Evolutionary conservation across 495 filamentous ascomycete species (phyloP), one percentile per base, ranked within the genome.

Genomic region (Aspergillus sclerotiicarbonarius): DNA sequence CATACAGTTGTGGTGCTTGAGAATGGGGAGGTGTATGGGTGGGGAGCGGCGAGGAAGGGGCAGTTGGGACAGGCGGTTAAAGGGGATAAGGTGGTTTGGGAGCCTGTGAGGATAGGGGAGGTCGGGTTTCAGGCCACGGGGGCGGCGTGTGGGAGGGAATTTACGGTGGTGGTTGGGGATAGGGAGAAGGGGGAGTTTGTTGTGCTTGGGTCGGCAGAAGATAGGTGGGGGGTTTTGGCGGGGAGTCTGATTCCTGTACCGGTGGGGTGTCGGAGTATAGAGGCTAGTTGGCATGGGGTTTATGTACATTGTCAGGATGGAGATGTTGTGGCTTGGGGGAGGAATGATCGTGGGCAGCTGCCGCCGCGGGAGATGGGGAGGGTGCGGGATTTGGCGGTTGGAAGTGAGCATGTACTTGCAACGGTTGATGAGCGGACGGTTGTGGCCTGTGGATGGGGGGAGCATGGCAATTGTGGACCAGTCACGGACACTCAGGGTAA

Each of bases 401-500:
- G 94, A 0, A 96, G 92, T 66, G 93, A 97, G 73, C 94, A 98
- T 73, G 83, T 78, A 12, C 61, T 97, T 60, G 90, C 84, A 8
- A 63, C 91, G 30, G 81, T 85, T 4, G 74, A 71, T n/a, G 76
- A 80, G 49, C 82, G 83, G 1, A 72, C 65, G 19, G 72, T 96
- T 12, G 68, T 90, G 39, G 81, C 87, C 4, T 97, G 92, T 89
- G 94, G 94, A 15, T 98, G 94, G 93, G 92, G 91, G 1, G 91
- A 96, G 75, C 94, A 98, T 80, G 94, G 94, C 10, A 98, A 98
- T 71, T 98, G 94, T 70, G 94, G 94, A 13, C 78, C 83, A 4
- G 76, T 79, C 44, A 83, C 75, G 4, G 78, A 85, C 72, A 62
- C 71, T n/a, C 73, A 75, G 60, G 83, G 87, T 3, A 82, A 89